Evolutionary conservation across 2,329 filamentous ascomycete species (phyloP).

Genomic region (Penicillium carneum): DNA sequence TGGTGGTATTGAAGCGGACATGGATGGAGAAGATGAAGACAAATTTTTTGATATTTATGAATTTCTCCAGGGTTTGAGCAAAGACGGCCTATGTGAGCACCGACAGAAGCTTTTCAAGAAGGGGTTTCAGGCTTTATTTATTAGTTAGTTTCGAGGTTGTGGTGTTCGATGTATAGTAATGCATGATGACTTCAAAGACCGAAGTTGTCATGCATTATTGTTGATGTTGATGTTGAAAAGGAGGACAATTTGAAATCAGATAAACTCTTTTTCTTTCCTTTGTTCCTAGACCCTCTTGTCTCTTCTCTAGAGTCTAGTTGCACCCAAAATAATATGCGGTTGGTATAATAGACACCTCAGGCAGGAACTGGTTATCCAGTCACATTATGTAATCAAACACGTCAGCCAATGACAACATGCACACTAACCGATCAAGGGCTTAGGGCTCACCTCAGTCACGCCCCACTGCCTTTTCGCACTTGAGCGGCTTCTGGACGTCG

Average conservation of each 20-base stretch:
- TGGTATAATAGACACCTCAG: constrained; percentile 4
- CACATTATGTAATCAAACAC: neutral
- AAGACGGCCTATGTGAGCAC: neutral
- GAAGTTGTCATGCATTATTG: neutral
- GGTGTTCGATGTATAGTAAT: neutral
- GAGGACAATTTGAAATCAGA: neutral
- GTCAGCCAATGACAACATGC: constrained; percentile 22
- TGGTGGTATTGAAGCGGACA: neutral
- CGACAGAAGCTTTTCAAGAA: neutral
- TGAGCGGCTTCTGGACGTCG: constrained; percentile 25
- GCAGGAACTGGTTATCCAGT: constrained; percentile 9
- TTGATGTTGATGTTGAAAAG: neutral
- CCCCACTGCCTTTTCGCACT: constrained; percentile 40
- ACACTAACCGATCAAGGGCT: constrained; percentile 39
- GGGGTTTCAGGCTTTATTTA: neutral
- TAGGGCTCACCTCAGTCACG: constrained; percentile 39
- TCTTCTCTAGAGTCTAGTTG: neutral
- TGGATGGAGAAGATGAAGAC: neutral
- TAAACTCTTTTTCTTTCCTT: neutral
- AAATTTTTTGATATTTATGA: neutral
- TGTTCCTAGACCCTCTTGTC: neutral
- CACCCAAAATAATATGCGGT: neutral
- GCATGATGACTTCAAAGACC: neutral
- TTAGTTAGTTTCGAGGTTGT: neutral
- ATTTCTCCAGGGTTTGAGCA: neutral